Evolutionary conservation across 345 rosid genomes (phyloP).

Genomic region (Populus deltoides): DNA sequence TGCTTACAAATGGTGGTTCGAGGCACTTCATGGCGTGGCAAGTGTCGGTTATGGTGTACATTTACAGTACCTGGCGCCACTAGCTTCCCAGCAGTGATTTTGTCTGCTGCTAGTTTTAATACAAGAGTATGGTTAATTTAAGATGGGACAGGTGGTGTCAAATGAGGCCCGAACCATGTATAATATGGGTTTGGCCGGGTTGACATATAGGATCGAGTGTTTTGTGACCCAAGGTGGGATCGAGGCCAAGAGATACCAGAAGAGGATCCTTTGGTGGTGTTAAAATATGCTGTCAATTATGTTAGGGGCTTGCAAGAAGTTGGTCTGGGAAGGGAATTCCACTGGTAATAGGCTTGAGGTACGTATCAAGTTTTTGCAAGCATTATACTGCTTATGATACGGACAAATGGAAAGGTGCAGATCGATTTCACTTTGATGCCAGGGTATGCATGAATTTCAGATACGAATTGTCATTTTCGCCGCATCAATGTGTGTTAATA

Average conservation of each 20-base stretch:
- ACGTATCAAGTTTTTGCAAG: conserved; percentile 77
- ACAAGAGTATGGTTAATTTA: conserved; percentile 10
- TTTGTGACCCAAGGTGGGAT: conserved; percentile 91
- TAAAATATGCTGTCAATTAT: conserved; percentile 68
- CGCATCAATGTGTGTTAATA: background rate
- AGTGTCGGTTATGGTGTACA: conserved; percentile 11
- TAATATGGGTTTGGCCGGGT: conserved; percentile 64
- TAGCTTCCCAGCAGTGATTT: conserved; percentile 25
- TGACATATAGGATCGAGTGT: conserved; percentile 69
- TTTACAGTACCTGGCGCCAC: conserved; percentile 20
- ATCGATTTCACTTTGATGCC: conserved; percentile 78
- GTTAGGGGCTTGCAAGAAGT: conserved; percentile 76
- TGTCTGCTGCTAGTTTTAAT: conserved; percentile 25
- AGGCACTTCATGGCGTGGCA: conserved; percentile 29
- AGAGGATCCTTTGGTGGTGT: conserved; percentile 75
- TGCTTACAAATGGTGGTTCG: conserved; percentile 28
- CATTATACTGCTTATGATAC: conserved; percentile 91
- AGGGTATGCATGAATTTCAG: conserved; percentile 29
- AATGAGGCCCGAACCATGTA: conserved; percentile 84
- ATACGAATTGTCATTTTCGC: background rate
- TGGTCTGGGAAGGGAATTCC: conserved; percentile 33
- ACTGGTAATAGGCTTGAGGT: conserved; percentile 34
- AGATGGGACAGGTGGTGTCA: conserved; percentile 46
- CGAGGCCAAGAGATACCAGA: conserved; percentile 94
- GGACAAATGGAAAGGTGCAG: conserved; percentile 80